Base-by-base conservation (phyloP, 2,329 filamentous ascomycete species). In the Clonostachys solani region DNA sequence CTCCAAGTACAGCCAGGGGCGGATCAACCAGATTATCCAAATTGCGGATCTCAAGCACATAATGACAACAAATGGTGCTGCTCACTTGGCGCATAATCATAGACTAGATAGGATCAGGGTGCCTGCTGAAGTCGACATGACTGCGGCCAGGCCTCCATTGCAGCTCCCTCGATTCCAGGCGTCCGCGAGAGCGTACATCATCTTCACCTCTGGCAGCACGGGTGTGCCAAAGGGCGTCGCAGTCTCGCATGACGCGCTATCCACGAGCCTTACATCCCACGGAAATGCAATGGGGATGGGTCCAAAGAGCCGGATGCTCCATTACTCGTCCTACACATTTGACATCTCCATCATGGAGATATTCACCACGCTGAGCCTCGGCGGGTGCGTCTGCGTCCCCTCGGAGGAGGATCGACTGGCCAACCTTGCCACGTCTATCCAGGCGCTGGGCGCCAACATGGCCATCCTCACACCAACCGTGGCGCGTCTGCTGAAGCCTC, bases 271-370 rank as follows among this genome's bases (percentile, higher is more conserved):
- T 8, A 12, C n/a, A 15, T 34, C 42, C 16, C 46, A 48, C 6
- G 42, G 42, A 10, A 34, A 67, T 4, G 66, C 67, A 1, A 60
- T 80, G 4, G 61, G 68, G 2, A 77, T 78, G 47, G 68, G 64
- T 40, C 40, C 40, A 12, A 19, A 42, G 18, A 18, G 15, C 23
- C 19, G 9, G 12, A n/a, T 56, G 53, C 46, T 46, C n/a, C 44
- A 46, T n/a, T 46, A 41, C 15, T 17, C 44, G 6, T 46, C 44
- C 12, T 41, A 33, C 23, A 38, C 42, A 13, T 46, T 46, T 33
- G 44, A 46, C 44, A 41, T 46, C 17, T 40, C 44, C n/a, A 57
- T 64, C 6, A 48, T 50, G 1, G 57, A 59, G 29, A 44, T 47
- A 8, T 47, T 53, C 10, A 53, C 54, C 33, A 12, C 56, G 3